Evolutionary conservation across 1,284 basidiomycete genomes (phyloP), one percentile per base, ranked within the genome.

Genomic region (Kalmanozyma brasiliensis): DNA sequence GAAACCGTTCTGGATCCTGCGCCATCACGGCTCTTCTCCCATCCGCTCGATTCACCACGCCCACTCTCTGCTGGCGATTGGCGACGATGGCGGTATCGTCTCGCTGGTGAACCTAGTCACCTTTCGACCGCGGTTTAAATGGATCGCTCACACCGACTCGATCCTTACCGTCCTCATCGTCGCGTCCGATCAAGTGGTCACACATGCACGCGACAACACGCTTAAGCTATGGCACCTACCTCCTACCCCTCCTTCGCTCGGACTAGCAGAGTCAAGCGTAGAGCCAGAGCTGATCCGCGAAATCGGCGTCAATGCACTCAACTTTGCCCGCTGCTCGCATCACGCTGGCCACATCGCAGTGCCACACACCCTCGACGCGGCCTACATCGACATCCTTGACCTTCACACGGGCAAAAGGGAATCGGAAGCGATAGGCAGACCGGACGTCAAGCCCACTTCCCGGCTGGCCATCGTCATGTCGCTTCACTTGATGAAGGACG

Each of bases 141-240:
- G 93, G 93, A 84, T 85, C 46, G 89, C 92, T 0, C 93, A 96
- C 81, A 84, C 85, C 1, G 89, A 90, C 37, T 86, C 89, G 1
- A 81, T 94, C 14, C 84, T 94, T 9, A 90, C 90, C 1, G 82
- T 94, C 10, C 86, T 91, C 77, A 91, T 94, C 83, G 89, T 88
- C 7, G 9, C n/a, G 86, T 85, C 84, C 9, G 82, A 84, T 0
- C 82, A 82, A 16, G 81, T 93, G 49, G 85, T 94, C 70, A 94
- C 91, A 91, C 94, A 94, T 79, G 91, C 89, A 14, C 84, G 93
- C 58, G 93, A 95, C 79, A 92, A 94, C 80, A 91, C 90, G 75
- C 79, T 91, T 29, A 87, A 90, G 70, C 84, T 91, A 4, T 90
- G 90, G 90, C 40, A 14, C 7, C 48, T 52, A 9, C 49, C 48